A percentile compares a stretch with the other conserved stretches of the same genome.
Evolutionary conservation across 306 rosid genomes (phyloP).

Genomic region (Gastrolobium villosum): DNA sequence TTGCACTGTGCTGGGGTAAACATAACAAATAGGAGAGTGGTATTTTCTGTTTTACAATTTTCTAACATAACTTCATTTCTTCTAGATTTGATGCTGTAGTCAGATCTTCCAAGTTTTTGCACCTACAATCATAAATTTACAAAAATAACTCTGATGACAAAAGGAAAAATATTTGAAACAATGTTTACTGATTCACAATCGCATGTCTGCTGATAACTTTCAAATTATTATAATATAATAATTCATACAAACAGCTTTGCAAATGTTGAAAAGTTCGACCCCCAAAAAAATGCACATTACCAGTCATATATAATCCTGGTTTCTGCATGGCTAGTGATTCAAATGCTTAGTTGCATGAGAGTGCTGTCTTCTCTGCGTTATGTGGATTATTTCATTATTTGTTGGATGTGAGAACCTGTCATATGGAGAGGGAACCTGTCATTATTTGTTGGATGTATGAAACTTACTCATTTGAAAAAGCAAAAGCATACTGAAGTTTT

Average conservation of each 20-base stretch:
- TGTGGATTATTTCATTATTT: slow-evolving; percentile 16
- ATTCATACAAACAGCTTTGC: background rate
- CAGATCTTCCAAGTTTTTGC: slow-evolving; percentile 14
- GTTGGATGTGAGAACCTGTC: slow-evolving; percentile 12
- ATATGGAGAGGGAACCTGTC: background rate
- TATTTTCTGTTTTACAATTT: slow-evolving; percentile 1
- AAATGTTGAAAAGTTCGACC: background rate
- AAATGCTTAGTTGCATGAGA: slow-evolving; percentile 2
- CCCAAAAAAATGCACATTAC: background rate
- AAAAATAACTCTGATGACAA: background rate
- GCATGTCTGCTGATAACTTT: background rate
- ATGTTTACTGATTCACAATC: background rate
- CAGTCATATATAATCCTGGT: background rate
- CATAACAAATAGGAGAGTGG: slow-evolving; percentile 28
- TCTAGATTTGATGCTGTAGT: slow-evolving; percentile 35
- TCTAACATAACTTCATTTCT: background rate
- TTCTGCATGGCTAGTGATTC: slow-evolving; percentile 1
- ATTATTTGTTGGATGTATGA: slow-evolving; percentile 18
- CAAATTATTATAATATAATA: slow-evolving; percentile 10
- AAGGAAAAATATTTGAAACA: slow-evolving; percentile 25
- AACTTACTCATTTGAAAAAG: background rate
- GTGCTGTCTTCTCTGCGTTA: background rate
- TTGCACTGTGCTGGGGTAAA: slow-evolving; percentile 14
- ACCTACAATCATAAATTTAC: background rate
- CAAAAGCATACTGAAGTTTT: slow-evolving; percentile 37